Evolutionary conservation across 352 stramenopile genomes (phyloP).

Genomic region (Blastocystis sp.): DNA sequence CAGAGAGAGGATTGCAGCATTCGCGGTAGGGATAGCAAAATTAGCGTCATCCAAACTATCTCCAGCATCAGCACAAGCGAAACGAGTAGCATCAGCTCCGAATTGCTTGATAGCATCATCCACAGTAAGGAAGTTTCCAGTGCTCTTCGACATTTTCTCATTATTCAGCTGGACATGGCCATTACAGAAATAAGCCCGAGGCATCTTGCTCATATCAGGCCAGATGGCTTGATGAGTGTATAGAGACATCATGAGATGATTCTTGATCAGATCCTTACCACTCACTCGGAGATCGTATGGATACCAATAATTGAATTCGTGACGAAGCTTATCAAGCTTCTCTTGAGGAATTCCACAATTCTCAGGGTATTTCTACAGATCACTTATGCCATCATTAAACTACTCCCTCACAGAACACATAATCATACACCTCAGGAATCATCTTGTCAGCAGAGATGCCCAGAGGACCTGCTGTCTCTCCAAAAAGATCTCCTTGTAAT

Average conservation of each 20-base stretch:
- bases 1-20: slow-evolving; percentile 92
- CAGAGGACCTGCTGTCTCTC: slow-evolving; percentile 70
- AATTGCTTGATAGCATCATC: slow-evolving; percentile 92
- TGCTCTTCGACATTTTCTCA: slow-evolving; percentile 99
- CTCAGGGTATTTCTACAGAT: slow-evolving; percentile 2
- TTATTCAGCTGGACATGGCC: slow-evolving; percentile 88
- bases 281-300: slow-evolving; percentile 95
- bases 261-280: slow-evolving; percentile 91
- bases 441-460: slow-evolving; percentile 77
- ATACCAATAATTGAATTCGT: slow-evolving; percentile 99
- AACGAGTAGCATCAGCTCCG: slow-evolving; percentile 89
- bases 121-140: slow-evolving; percentile 98
- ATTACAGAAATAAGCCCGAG: slow-evolving; percentile 95
- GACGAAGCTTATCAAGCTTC: slow-evolving; percentile 87
- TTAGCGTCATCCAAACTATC: slow-evolving; percentile 97
- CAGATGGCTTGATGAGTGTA: slow-evolving; percentile 99
- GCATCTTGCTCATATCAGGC: slow-evolving; percentile 93
- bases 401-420: slow-evolving; percentile 90
- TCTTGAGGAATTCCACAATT: slow-evolving; percentile 70
- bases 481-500: slow-evolving; percentile 85
- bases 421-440: slow-evolving; percentile 96
- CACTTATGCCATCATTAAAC: slow-evolving; percentile 72
- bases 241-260: slow-evolving; percentile 98
- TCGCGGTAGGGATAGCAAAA: slow-evolving; percentile 92
- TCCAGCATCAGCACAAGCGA: slow-evolving; percentile 93